Evolutionary conservation across 768 basidiomycete species (phyloP), one percentile per base, ranked within the genome.

Genomic region (Clathrus columnatus): DNA sequence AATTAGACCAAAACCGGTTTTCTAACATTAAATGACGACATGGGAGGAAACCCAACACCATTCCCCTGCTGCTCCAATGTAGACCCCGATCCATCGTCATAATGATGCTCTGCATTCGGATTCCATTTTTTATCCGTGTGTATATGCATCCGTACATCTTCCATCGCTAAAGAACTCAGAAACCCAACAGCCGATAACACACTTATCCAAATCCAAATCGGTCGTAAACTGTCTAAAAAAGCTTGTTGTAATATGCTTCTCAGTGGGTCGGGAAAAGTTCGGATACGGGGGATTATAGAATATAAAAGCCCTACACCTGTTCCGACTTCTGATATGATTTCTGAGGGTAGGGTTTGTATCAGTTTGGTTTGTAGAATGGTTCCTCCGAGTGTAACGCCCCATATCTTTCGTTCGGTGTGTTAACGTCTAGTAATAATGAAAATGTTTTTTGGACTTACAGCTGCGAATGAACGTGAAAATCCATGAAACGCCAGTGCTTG

Each of bases 351-450:
- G 0, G 59, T 62, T 30, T 62, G 67, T 7, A 62, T 61, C 14
- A 83, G 72, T 50, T 73, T 58, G 64, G 80, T 83, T 59, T 79
- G 75, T 6, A 83, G 68, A 45, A 82, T 70, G 0, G 75, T 71
- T 14, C 69, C 70, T 1, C 76, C 74, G 56, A 83, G 72, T 0
- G 75, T 69, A 59, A 81, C 66, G 0, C 82, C 82, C 74, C 78
- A 78, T 5, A 69, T 68, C 73, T 80, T 63, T 0, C 30, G 11
- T 20, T 8, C 24, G 54, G 4, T 21, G 5, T 17, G 21, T 20
- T 32, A 20, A 14, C 18, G 14, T 14, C 36, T 24, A 8, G 2
- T 10, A 36, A 55, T 8, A 7, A 36, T 28, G 30, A 14, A 50
- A 23, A 20, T 1, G 14, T 6, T n/a, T 18, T 14, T 23, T 11